Percentiles rank a stretch among this genome's conserved stretches.
Conservation (phyloP, 2,329 filamentous ascomycete genomes). For the Stagonosporopsis rhizophila region DNA sequence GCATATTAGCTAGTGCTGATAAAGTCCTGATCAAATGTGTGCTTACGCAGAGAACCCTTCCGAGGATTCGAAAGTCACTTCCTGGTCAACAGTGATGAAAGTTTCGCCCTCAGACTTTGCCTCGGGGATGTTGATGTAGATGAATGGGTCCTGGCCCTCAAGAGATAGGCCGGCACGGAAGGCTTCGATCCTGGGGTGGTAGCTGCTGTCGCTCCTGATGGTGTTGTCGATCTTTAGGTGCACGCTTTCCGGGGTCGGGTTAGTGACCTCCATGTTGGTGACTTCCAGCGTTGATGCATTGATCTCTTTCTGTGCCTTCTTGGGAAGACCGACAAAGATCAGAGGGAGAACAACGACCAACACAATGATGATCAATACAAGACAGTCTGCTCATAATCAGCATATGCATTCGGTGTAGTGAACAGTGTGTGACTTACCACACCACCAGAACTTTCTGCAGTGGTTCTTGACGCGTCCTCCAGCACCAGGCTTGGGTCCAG, state of each 20-base stretch:
- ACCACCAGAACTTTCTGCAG: constrained; percentile 50
- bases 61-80: constrained; percentile 52
- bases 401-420: not conserved
- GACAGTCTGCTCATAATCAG: constrained; percentile 46
- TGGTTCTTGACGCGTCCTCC: constrained; percentile 46
- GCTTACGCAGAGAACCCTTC: constrained; percentile 54
- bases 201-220: constrained; percentile 58
- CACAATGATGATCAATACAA: constrained; percentile 58
- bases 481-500: constrained; percentile 40
- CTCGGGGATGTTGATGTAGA: constrained; percentile 55
- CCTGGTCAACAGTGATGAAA: constrained; percentile 53
- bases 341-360: constrained; percentile 65
- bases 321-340: constrained; percentile 66
- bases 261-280: constrained; percentile 58
- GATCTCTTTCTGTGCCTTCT: constrained; percentile 63
- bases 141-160: constrained; percentile 51
- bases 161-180: constrained; percentile 63
- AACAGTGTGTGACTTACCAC: constrained; percentile 34
- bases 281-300: constrained; percentile 60
- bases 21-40: not conserved
- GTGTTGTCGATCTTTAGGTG: constrained; percentile 57
- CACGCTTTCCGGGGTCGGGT: constrained; percentile 59
- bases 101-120: constrained; percentile 54
- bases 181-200: constrained; percentile 61
- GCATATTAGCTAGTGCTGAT: not conserved